phyloP scores from a whole-genome alignment of 2,329 filamentous ascomycete genomes.

The Hypoxylon sp. region DNA sequence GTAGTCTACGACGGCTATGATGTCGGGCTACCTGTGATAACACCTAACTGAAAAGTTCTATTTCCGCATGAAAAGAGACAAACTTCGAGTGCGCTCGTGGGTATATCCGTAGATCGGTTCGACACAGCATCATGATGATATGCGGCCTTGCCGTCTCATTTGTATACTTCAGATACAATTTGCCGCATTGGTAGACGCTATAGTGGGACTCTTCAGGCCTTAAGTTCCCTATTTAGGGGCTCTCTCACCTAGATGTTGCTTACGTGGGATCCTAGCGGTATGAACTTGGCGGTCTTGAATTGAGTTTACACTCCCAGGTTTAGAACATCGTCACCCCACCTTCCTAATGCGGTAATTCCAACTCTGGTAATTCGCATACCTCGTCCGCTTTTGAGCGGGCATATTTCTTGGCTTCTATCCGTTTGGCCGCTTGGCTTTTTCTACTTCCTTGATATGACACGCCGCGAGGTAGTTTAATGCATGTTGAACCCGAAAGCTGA shows the following conservation, averaged over 20 bases:
- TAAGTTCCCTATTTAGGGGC: conserved; percentile 6
- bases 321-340: not conserved
- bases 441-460: not conserved
- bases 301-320: not conserved
- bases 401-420: not conserved
- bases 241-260: not conserved
- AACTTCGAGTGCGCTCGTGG: conserved; percentile 12
- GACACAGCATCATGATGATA: conserved; percentile 1
- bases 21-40: conserved; percentile 14
- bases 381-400: conserved; percentile 2
- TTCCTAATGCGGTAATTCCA: conserved; percentile 19
- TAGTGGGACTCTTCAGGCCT: not conserved
- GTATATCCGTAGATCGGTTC: conserved; percentile 15
- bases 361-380: not conserved
- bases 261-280: conserved; percentile 3
- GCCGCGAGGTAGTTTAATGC: not conserved
- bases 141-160: not conserved
- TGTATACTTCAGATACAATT: conserved; percentile 6
- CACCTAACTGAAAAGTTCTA: conserved; percentile 21
- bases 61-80: conserved; percentile 14
- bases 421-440: not conserved
- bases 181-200: not conserved
- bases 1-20: conserved; percentile 1
- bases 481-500: not conserved
- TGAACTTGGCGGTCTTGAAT: conserved; percentile 3